Percentiles rank a stretch among this genome's conserved stretches.
Conservation (phyloP, 140 eudicot genomes). For the Flaveria floridana region DNA sequence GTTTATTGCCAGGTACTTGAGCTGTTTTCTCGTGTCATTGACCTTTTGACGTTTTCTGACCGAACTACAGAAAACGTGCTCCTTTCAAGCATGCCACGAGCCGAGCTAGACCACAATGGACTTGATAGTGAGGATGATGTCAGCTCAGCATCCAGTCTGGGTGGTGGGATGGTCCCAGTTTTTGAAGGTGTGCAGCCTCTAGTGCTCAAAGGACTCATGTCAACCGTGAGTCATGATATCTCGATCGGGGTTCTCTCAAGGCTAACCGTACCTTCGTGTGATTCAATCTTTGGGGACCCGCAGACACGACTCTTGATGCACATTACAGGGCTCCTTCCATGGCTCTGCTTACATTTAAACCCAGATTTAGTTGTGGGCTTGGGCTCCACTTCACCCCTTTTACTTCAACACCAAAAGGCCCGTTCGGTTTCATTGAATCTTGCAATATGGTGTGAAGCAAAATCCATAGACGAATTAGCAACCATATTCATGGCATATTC, state of each 20-base stretch:
- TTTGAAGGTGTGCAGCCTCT: constrained; percentile 94
- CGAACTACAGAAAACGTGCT: constrained; percentile 88
- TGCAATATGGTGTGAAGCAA: constrained; percentile 77
- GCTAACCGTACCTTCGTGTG: constrained; percentile 78
- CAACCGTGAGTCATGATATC: constrained; percentile 74
- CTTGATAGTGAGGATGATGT: constrained; percentile 52
- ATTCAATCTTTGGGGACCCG: constrained; percentile 80
- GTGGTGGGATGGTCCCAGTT: constrained; percentile 55
- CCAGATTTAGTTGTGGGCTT: constrained; percentile 53
- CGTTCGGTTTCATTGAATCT: constrained; percentile 67
- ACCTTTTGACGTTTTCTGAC: constrained; percentile 70
- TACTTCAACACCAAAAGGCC: constrained; percentile 69
- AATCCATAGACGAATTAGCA: constrained; percentile 69
- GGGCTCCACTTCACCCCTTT: constrained; percentile 43
- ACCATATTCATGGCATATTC: constrained; percentile 65
- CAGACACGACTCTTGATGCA: constrained; percentile 87
- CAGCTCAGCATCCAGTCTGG: constrained; percentile 26
- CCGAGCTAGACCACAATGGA: constrained; percentile 59
- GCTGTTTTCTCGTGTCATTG: constrained; percentile 77
- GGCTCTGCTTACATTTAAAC: constrained; percentile 85
- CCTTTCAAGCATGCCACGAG: constrained; percentile 93
- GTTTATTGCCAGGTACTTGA: constrained; percentile 94
- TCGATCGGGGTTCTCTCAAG: constrained; percentile 84
- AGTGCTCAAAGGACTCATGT: constrained; percentile 90
- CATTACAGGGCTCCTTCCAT: constrained; percentile 81